Conservation (phyloP, 345 rosid species). For the Gossypium longicalyx region DNA sequence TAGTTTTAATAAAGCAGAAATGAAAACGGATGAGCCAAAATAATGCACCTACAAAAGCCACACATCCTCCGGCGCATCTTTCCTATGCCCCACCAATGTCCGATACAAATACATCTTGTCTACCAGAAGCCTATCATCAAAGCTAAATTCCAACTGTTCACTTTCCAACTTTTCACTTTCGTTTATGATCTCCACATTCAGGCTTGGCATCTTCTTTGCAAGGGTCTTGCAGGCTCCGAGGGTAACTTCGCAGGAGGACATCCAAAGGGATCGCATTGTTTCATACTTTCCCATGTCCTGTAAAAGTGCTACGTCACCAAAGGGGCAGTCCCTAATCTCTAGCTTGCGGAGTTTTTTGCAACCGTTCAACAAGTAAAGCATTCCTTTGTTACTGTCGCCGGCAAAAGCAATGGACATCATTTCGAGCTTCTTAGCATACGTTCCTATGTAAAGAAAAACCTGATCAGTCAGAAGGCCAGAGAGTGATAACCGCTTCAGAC, state of each 20-base stretch:
- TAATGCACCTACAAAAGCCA: conserved; percentile 47
- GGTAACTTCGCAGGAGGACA: conserved; percentile 94
- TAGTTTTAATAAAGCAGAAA: conserved; percentile 8
- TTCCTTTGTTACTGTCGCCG: conserved; percentile 77
- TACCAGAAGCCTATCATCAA: conserved; percentile 46
- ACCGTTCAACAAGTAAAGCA: conserved; percentile 79
- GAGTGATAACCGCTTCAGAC: conserved; percentile 63
- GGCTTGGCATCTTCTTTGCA: conserved; percentile 63
- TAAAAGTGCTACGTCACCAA: conserved; percentile 77
- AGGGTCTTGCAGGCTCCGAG: conserved; percentile 81
- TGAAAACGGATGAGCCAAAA: not conserved
- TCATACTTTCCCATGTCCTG: conserved; percentile 82
- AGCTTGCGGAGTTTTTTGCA: conserved; percentile 87
- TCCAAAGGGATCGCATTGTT: conserved; percentile 99
- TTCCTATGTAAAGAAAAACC: conserved; percentile 85
- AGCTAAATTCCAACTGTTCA: conserved; percentile 32
- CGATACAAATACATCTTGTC: conserved; percentile 85
- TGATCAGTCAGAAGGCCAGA: conserved; percentile 73
- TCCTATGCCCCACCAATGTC: conserved; percentile 68
- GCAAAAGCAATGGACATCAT: conserved; percentile 97
- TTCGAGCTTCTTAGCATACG: conserved; percentile 78
- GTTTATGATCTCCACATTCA: conserved; percentile 81
- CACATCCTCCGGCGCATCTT: conserved; percentile 74
- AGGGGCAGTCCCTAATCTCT: conserved; percentile 88
- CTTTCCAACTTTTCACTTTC: conserved; percentile 40